Conservation (phyloP, 1,284 basidiomycete genomes). For the Heterobasidion annosum region DNA sequence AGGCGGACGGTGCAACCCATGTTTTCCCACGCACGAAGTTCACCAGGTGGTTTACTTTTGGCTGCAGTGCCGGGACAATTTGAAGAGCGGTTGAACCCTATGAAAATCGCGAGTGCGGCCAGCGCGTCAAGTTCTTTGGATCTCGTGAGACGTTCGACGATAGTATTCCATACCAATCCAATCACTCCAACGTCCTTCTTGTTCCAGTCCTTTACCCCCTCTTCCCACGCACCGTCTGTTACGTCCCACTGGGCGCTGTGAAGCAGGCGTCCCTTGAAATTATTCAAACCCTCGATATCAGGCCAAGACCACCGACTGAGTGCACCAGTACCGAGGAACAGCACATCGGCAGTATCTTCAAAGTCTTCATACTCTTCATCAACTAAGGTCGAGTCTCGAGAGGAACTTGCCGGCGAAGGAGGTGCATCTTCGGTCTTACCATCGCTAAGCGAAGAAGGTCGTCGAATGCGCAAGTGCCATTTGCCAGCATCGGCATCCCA, state of each 20-base stretch:
- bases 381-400: neutral
- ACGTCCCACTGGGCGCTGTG: slow-evolving; percentile 53
- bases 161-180: slow-evolving; percentile 35
- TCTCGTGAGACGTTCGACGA: neutral
- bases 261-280: slow-evolving; percentile 40
- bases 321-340: slow-evolving; percentile 39
- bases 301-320: slow-evolving; percentile 53
- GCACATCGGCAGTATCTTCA: slow-evolving; percentile 41
- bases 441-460: neutral
- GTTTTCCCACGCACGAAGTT: slow-evolving; percentile 57
- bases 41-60: slow-evolving; percentile 37
- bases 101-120: neutral
- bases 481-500: slow-evolving; percentile 42
- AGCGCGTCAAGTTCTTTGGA: neutral
- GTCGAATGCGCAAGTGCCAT: slow-evolving; percentile 40
- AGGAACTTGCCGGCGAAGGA: neutral
- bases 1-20: slow-evolving; percentile 48
- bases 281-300: slow-evolving; percentile 40
- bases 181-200: slow-evolving; percentile 53
- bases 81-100: slow-evolving; percentile 62
- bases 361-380: slow-evolving; percentile 30
- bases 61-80: slow-evolving; percentile 49
- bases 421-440: neutral
- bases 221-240: slow-evolving; percentile 33
- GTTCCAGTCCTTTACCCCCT: slow-evolving; percentile 37